Evolutionary conservation across 1,139 yeast genomes (phyloP).

Genomic region (Taphrina sp.): DNA sequence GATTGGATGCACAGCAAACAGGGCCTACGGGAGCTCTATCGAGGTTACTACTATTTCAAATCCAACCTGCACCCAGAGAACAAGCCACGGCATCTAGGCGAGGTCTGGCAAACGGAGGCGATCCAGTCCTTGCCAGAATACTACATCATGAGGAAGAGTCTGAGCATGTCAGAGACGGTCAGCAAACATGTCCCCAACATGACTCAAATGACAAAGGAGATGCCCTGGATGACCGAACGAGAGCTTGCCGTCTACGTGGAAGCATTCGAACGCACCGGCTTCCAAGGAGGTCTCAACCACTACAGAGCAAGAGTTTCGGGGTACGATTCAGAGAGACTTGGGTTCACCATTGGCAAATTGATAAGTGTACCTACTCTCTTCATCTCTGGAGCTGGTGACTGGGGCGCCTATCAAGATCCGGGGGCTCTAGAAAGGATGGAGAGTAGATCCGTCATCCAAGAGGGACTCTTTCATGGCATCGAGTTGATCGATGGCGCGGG

Average conservation of each 20-base stretch:
- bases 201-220: not conserved
- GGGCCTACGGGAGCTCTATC: constrained; percentile 1
- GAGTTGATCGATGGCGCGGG: constrained; percentile 17
- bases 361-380: constrained; percentile 22
- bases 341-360: not conserved
- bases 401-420: constrained; percentile 27
- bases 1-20: constrained; percentile 7
- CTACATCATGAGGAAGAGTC: constrained; percentile 6
- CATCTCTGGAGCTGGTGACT: constrained; percentile 22
- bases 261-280: constrained; percentile 6
- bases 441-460: not conserved
- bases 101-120: constrained; percentile 8
- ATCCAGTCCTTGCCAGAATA: constrained; percentile 17
- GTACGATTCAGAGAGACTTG: constrained; percentile 4
- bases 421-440: constrained; percentile 25
- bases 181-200: not conserved
- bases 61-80: constrained; percentile 17
- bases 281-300: constrained; percentile 22
- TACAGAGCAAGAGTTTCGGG: constrained; percentile 9
- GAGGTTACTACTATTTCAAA: constrained; percentile 28
- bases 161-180: constrained; percentile 17
- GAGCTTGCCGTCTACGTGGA: constrained; percentile 7
- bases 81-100: constrained; percentile 3
- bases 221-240: constrained; percentile 16
- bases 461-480: constrained; percentile 1